A percentile compares a stretch with the other conserved stretches of the same genome.
phyloP scores from a whole-genome alignment of 495 filamentous ascomycete species.

The Oidiodendron maius region DNA sequence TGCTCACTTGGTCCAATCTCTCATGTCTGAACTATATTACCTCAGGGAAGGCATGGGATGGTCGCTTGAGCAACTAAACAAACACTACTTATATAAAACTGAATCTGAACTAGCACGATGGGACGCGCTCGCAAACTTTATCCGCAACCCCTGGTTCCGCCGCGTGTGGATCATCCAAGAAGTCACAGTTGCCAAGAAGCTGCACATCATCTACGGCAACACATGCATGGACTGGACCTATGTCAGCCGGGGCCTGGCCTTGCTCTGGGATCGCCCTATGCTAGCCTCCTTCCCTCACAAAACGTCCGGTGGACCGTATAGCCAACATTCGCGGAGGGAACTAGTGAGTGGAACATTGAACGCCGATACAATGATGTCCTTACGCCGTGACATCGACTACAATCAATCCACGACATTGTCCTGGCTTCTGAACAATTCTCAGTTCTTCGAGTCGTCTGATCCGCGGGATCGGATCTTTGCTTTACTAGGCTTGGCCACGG shows the following conservation, averaged over 20 bases:
- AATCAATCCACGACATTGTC: constrained; percentile 16
- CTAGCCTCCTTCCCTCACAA: constrained; percentile 13
- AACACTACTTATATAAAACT: neutral
- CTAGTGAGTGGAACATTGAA: constrained; percentile 21
- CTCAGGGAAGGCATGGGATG: neutral
- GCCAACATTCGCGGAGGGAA: constrained; percentile 3
- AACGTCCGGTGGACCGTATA: neutral
- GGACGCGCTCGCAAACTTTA: constrained; percentile 4
- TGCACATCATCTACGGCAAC: constrained; percentile 23
- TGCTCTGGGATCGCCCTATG: constrained; percentile 16
- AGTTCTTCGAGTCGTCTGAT: constrained; percentile 20
- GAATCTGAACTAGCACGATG: neutral
- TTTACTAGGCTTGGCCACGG: constrained; percentile 26
- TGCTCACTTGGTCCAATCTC: constrained; percentile 2
- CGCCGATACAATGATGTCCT: constrained; percentile 1
- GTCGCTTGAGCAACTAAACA: neutral
- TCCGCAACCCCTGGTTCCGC: constrained; percentile 11
- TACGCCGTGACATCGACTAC: constrained; percentile 1
- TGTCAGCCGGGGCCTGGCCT: constrained; percentile 6
- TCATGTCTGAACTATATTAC: constrained; percentile 1
- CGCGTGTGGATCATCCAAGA: constrained; percentile 22
- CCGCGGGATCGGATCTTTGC: constrained; percentile 29
- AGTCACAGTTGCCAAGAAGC: constrained; percentile 8
- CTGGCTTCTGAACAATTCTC: constrained; percentile 17
- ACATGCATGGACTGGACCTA: constrained; percentile 4